phyloP scores from a whole-genome alignment of 345 rosid species.

The Populus alba region DNA sequence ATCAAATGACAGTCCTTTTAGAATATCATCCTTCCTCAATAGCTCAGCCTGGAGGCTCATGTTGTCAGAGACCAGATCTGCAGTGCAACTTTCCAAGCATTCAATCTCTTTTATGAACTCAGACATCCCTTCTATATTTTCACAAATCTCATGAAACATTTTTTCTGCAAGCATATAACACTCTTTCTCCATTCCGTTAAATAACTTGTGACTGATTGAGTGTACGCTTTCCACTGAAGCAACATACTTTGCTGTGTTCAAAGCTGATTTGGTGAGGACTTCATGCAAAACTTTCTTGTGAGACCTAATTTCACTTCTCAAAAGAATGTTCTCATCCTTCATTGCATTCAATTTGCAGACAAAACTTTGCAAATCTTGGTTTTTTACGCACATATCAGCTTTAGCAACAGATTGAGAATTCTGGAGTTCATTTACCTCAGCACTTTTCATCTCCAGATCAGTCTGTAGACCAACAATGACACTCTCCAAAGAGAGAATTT shows the following conservation, averaged over 20 bases:
- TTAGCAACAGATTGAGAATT: constrained; percentile 41
- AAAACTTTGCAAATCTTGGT: constrained; percentile 38
- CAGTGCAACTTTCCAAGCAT: constrained; percentile 44
- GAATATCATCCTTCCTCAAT: constrained; percentile 74
- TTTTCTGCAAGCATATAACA: constrained; percentile 37
- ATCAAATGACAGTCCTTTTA: constrained; percentile 80
- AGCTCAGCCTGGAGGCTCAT: constrained; percentile 56
- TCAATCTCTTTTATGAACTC: constrained; percentile 50
- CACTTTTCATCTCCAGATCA: constrained; percentile 49
- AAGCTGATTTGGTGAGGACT: constrained; percentile 33
- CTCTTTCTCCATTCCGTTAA: constrained; percentile 25
- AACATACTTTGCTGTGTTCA: constrained; percentile 34
- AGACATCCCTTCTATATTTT: constrained; percentile 40
- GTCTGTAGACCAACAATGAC: constrained; percentile 42
- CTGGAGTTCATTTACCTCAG: constrained; percentile 44
- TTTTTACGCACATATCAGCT: constrained; percentile 45
- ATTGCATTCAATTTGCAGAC: constrained; percentile 32
- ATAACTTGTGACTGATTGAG: constrained; percentile 18
- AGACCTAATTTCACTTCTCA: constrained; percentile 30
- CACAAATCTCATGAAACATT: constrained; percentile 48
- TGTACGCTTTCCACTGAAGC: constrained; percentile 26
- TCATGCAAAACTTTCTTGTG: constrained; percentile 28
- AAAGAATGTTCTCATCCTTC: constrained; percentile 40
- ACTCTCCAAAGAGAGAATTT: constrained; percentile 47
- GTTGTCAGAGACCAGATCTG: constrained; percentile 57